phyloP scores from a whole-genome alignment of 2,329 filamentous ascomycete genomes.

The Acrocalymma vagum region DNA sequence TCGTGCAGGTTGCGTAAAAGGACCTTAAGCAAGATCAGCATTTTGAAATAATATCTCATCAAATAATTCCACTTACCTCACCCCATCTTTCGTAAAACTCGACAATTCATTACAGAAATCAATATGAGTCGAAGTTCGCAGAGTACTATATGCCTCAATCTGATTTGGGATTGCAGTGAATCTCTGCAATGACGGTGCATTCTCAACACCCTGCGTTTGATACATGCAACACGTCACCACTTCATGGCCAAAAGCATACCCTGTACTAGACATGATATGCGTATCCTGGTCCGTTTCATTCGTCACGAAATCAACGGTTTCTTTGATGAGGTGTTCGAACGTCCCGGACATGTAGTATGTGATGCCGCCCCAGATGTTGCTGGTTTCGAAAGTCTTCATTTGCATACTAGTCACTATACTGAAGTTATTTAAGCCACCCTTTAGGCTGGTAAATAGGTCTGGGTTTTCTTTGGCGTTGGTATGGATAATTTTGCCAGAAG shows the following conservation, averaged over 20 bases:
- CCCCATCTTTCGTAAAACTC: background rate
- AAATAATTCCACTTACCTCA: background rate
- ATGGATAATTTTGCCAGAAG: slow-evolving; percentile 52
- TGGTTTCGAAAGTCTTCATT: slow-evolving; percentile 2
- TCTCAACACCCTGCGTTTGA: slow-evolving; percentile 4
- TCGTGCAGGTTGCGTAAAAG: slow-evolving; percentile 1
- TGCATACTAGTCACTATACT: slow-evolving; percentile 27
- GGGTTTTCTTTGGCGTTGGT: slow-evolving; percentile 45
- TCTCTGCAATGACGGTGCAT: slow-evolving; percentile 1
- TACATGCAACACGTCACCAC: slow-evolving; percentile 7
- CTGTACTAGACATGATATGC: slow-evolving; percentile 11
- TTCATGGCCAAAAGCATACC: slow-evolving; percentile 7
- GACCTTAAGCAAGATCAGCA: background rate
- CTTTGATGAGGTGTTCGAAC: slow-evolving; percentile 5
- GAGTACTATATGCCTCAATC: slow-evolving; percentile 3
- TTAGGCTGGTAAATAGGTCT: slow-evolving; percentile 50
- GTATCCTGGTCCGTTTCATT: slow-evolving; percentile 13
- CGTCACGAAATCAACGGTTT: slow-evolving; percentile 10
- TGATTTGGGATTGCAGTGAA: slow-evolving; percentile 2
- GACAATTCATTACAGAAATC: slow-evolving; percentile 10
- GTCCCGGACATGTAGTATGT: slow-evolving; percentile 9
- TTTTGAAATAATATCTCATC: background rate
- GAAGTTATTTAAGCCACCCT: slow-evolving; percentile 38
- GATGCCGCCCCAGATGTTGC: slow-evolving; percentile 6
- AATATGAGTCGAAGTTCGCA: slow-evolving; percentile 5